phyloP scores from a whole-genome alignment of 83 land plant genomes.

The Isoetes engelmannii region DNA sequence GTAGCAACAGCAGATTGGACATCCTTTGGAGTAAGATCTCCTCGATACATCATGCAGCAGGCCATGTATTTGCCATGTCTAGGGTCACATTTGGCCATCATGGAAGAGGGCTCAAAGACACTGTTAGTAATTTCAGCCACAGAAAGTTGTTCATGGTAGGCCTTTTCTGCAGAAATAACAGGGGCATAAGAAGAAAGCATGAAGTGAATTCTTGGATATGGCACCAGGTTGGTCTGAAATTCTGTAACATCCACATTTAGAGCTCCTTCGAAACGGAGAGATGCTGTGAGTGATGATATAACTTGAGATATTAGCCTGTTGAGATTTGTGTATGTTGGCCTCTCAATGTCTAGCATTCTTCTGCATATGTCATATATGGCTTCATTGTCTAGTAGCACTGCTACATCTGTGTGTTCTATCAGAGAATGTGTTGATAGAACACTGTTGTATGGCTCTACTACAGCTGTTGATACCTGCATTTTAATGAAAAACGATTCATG shows the following conservation, averaged over 20 bases:
- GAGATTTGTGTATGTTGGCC: constrained; percentile 19
- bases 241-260: constrained; percentile 18
- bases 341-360: constrained; percentile 17
- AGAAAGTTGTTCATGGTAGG: constrained; percentile 11
- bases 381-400: constrained; percentile 2
- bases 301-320: constrained; percentile 16
- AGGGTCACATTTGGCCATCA: constrained; percentile 23
- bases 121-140: constrained; percentile 18
- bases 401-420: constrained; percentile 16
- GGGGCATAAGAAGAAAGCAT: constrained; percentile 21
- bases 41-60: constrained; percentile 21
- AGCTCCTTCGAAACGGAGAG: constrained; percentile 18
- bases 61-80: constrained; percentile 21
- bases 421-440: constrained; percentile 20
- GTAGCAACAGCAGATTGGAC: constrained; percentile 18
- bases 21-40: constrained; percentile 17
- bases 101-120: constrained; percentile 18
- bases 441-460: neutral
- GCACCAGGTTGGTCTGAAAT: constrained; percentile 22
- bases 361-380: constrained; percentile 17
- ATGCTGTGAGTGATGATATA: constrained; percentile 15
- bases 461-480: constrained; percentile 15
- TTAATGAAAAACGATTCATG: no score
- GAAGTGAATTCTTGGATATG: constrained; percentile 21
- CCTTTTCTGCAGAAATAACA: constrained; percentile 11